Conservation (phyloP, 2,329 filamentous ascomycete genomes). For the Fusarium sp. region DNA sequence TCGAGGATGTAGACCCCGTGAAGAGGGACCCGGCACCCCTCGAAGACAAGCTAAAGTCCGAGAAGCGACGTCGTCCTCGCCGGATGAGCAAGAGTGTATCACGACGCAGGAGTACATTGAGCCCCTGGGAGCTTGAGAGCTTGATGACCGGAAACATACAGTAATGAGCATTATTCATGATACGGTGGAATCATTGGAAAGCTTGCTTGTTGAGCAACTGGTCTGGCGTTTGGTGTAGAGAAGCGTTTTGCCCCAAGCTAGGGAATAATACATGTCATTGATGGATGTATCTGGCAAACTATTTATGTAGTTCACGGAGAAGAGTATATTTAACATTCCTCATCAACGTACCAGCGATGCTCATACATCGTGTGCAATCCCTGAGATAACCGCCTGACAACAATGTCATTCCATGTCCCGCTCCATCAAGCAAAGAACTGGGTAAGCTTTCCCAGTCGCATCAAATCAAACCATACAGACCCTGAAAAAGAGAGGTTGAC, state of each 20-base stretch:
- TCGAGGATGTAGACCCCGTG: conserved; percentile 51
- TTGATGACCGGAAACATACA: conserved; percentile 65
- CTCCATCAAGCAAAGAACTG: neutral
- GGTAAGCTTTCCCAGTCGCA: neutral
- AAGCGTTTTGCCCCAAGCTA: conserved; percentile 10
- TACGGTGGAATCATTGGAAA: conserved; percentile 30
- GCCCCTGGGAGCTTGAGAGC: conserved; percentile 77
- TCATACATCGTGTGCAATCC: conserved; percentile 28
- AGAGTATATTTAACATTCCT: neutral
- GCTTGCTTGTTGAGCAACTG: conserved; percentile 31
- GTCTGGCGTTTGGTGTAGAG: conserved; percentile 42
- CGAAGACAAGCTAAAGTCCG: conserved; percentile 44
- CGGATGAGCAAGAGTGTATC: conserved; percentile 66
- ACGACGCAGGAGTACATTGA: conserved; percentile 78
- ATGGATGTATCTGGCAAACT: conserved; percentile 3
- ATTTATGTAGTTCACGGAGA: neutral
- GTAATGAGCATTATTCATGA: conserved; percentile 43
- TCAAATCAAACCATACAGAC: neutral
- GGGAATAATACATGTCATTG: conserved; percentile 23
- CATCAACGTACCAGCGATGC: neutral
- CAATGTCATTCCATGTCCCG: conserved; percentile 1
- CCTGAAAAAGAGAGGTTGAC: neutral
- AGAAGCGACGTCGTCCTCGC: conserved; percentile 63
- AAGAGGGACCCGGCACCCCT: conserved; percentile 47
- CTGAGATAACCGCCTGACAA: conserved; percentile 26